These are phyloP conservation scores for Globisporangium spinosum DNA, from an alignment of 352 stramenopile species.

Conservation along the genomic window DNA sequence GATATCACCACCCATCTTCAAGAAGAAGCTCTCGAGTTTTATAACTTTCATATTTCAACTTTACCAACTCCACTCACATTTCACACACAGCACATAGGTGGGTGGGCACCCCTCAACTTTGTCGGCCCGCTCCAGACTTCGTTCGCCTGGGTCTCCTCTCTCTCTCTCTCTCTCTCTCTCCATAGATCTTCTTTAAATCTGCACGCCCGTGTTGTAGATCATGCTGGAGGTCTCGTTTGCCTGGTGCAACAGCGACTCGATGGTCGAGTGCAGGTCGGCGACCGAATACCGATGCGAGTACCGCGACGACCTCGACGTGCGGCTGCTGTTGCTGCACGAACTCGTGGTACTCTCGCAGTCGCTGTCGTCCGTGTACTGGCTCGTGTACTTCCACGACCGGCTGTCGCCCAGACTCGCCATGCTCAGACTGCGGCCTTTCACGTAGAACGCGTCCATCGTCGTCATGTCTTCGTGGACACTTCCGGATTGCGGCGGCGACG, in stretches of 20 bases:
- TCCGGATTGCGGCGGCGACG: constrained; percentile 27
- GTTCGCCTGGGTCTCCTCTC: neutral
- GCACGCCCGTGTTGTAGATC: constrained; percentile 25
- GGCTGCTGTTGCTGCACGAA: constrained; percentile 32
- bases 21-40: neutral
- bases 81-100: neutral
- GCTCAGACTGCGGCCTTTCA: constrained; percentile 37
- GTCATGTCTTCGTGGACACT: constrained; percentile 26
- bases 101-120: neutral
- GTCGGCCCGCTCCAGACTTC: neutral
- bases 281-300: constrained; percentile 50
- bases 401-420: constrained; percentile 23
- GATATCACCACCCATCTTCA: neutral
- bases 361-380: constrained; percentile 24
- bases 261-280: constrained; percentile 61
- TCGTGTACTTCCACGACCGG: constrained; percentile 33
- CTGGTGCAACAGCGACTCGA: constrained; percentile 69
- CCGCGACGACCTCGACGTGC: constrained; percentile 28
- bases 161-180: neutral
- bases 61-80: neutral
- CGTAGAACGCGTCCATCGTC: constrained; percentile 22
- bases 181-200: constrained; percentile 7
- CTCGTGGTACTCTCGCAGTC: constrained; percentile 52
- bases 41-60: constrained; percentile 4
- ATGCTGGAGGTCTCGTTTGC: constrained; percentile 63